phyloP scores from a whole-genome alignment of 2,329 filamentous ascomycete genomes.

The Endocalyx cinctus region DNA sequence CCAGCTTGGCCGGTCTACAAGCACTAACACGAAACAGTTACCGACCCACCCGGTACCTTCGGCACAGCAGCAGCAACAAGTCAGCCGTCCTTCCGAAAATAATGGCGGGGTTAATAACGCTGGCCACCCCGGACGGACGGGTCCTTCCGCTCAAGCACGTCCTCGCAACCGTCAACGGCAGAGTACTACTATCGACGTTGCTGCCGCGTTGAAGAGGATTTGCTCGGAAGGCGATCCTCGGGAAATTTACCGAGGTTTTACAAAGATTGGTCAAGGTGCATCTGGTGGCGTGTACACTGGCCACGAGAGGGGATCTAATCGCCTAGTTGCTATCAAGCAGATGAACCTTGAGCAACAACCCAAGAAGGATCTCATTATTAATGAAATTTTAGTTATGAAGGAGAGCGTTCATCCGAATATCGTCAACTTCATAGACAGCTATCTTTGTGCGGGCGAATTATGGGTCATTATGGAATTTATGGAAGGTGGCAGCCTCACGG shows the following conservation, averaged over 20 bases:
- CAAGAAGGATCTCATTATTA: constrained; percentile 98
- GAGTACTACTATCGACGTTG: constrained; percentile 76
- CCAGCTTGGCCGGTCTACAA: constrained; percentile 67
- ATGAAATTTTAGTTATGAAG: constrained; percentile 98
- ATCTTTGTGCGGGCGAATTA: constrained; percentile 79
- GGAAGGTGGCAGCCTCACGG: constrained; percentile 95
- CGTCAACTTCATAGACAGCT: constrained; percentile 99
- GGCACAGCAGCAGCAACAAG: constrained; percentile 44
- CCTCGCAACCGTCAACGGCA: constrained; percentile 75
- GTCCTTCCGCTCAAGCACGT: constrained; percentile 47
- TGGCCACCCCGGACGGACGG: constrained; percentile 31
- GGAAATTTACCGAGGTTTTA: constrained; percentile 78
- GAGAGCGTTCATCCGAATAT: constrained; percentile 98
- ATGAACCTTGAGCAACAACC: constrained; percentile 99
- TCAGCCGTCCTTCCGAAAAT: constrained; percentile 23
- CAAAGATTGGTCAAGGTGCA: constrained; percentile 95
- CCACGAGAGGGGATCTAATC: constrained; percentile 77
- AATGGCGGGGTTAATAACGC: constrained; percentile 21
- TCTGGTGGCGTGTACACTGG: constrained; percentile 94
- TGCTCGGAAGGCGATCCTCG: constrained; percentile 88
- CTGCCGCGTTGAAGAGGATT: constrained; percentile 78
- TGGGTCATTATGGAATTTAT: constrained; percentile 99
- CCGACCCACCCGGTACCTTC: constrained; percentile 45
- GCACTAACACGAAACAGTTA: constrained; percentile 68
- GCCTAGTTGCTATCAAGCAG: constrained; percentile 96